Conservation (phyloP, 129 eudicot species). For the Chrysanthemum lavandulifolium region DNA sequence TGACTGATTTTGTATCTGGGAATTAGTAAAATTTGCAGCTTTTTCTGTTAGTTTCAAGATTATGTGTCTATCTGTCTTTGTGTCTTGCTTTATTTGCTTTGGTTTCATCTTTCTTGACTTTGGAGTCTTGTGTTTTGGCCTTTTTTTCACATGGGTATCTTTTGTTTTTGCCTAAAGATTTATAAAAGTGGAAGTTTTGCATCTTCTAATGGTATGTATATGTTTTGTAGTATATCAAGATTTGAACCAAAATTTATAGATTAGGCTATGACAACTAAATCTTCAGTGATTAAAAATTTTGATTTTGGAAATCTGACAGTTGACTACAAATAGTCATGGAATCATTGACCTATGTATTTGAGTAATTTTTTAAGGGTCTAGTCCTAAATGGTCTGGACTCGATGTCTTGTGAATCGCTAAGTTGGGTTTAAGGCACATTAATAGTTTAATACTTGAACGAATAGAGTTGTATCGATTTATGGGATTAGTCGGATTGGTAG, state of each 20-base stretch:
- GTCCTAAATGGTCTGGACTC: neutral
- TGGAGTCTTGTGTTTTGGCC: slow-evolving; percentile 39
- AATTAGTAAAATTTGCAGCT: slow-evolving; percentile 31
- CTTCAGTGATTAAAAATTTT: neutral
- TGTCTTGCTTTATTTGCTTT: slow-evolving; percentile 30
- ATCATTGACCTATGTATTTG: neutral
- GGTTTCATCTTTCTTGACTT: slow-evolving; percentile 42
- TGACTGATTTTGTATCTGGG: slow-evolving; percentile 40
- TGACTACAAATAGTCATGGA: neutral
- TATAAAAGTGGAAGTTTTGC: slow-evolving; percentile 1
- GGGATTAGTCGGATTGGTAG: no score
- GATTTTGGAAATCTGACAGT: neutral
- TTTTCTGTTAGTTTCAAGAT: slow-evolving; percentile 21
- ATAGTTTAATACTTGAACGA: neutral
- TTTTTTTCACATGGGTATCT: slow-evolving; percentile 27
- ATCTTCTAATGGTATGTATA: slow-evolving; percentile 4
- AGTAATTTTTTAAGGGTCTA: neutral
- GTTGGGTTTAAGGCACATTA: neutral
- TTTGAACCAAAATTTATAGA: slow-evolving; percentile 23
- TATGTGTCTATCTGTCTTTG: slow-evolving; percentile 26
- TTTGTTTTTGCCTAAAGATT: slow-evolving; percentile 17
- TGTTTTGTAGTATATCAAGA: slow-evolving; percentile 24
- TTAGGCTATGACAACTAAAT: neutral
- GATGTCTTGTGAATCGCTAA: neutral
- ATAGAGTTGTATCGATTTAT: neutral